A percentile compares a stretch with the other conserved stretches of the same genome.
Evolutionary conservation across 2,329 filamentous ascomycete species (phyloP).

Genomic region (Lasiodiplodia gonubiensis): DNA sequence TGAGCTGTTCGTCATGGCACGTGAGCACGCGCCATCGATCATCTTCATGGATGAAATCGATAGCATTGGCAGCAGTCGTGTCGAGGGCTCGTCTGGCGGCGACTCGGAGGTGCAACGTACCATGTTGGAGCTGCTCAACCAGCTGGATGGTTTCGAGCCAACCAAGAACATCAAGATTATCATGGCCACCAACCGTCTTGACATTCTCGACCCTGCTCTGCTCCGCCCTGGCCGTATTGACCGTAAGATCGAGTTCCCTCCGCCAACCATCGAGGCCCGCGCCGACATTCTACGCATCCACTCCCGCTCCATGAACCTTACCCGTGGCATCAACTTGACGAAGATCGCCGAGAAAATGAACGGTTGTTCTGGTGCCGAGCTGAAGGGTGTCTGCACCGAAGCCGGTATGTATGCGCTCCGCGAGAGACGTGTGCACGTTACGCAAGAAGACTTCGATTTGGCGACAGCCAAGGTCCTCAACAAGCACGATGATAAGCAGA

Average conservation of each 20-base stretch:
- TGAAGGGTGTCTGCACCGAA: constrained; percentile 99
- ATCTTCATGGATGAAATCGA: constrained; percentile 99
- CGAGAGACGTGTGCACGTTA: constrained; percentile 95
- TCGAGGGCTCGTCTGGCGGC: constrained; percentile 92
- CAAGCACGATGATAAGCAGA: constrained; percentile 99
- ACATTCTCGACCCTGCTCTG: constrained; percentile 94
- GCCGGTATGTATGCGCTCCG: constrained; percentile 97
- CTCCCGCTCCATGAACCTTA: constrained; percentile 97
- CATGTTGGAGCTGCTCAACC: constrained; percentile 97
- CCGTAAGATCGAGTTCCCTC: constrained; percentile 98
- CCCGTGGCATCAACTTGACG: constrained; percentile 92
- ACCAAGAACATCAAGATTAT: constrained; percentile 99
- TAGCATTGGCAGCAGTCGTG: constrained; percentile 95
- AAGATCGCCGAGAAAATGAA: constrained; percentile 99
- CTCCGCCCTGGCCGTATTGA: constrained; percentile 97
- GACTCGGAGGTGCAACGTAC: constrained; percentile 98
- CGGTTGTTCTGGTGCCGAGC: constrained; percentile 93
- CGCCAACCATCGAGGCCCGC: constrained; percentile 92
- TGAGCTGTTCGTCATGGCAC: constrained; percentile 98
- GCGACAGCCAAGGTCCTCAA: constrained; percentile 99
- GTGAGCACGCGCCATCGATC: constrained; percentile 96
- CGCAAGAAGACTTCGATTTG: constrained; percentile 97
- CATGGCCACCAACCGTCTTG: constrained; percentile 98
- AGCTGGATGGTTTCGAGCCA: constrained; percentile 97
- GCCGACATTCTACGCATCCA: constrained; percentile 98